Conservation (phyloP, 176 grass and related monocot species). For the Raddia distichophylla region DNA sequence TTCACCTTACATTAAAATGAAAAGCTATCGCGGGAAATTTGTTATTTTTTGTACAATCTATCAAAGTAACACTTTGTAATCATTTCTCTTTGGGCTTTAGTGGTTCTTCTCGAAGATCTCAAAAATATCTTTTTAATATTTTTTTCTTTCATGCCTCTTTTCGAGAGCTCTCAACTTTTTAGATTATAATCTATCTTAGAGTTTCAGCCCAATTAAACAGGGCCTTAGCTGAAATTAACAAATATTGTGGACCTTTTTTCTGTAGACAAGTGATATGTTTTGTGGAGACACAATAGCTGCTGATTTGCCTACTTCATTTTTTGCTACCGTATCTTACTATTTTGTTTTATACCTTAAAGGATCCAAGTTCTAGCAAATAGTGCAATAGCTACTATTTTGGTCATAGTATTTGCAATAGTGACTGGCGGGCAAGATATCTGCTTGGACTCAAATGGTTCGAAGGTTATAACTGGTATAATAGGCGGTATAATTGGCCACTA, state of each 20-base stretch:
- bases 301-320: conserved; percentile 21
- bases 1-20: too few relatives aligned
- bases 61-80: too few relatives aligned
- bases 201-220: too few relatives aligned
- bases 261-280: neutral
- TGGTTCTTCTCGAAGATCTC: too few relatives aligned
- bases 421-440: conserved; percentile 81
- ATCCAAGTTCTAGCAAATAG: conserved; percentile 93
- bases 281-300: neutral
- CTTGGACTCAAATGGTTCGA: conserved; percentile 65
- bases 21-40: too few relatives aligned
- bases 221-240: neutral
- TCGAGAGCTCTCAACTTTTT: too few relatives aligned
- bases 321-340: conserved; percentile 32
- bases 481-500: conserved; percentile 90
- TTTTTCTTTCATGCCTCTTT: too few relatives aligned
- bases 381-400: conserved; percentile 59
- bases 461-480: conserved; percentile 67
- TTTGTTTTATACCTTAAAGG: conserved; percentile 50
- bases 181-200: too few relatives aligned
- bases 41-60: too few relatives aligned
- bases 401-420: conserved; percentile 48
- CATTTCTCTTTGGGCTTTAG: too few relatives aligned
- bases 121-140: too few relatives aligned
- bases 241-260: conserved; percentile 8